These are phyloP conservation scores for Aegilops umbellulata DNA, from an alignment of 176 grass and related monocot species.

Conservation along the genomic window DNA sequence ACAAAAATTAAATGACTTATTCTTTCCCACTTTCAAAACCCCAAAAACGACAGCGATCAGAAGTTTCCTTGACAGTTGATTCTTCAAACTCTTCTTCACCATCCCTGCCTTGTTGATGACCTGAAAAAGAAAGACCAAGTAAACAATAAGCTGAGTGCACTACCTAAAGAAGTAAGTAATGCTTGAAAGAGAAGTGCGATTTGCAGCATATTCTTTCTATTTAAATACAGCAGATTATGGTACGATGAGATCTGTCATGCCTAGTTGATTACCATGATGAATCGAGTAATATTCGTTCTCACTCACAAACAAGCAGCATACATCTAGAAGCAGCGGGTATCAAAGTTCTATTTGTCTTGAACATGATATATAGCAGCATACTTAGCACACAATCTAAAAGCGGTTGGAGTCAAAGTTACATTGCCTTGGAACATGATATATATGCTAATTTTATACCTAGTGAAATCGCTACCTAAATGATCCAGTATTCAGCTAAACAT, in stretches of 20 bases:
- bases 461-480: not conserved
- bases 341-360: not conserved
- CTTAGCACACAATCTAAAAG: not conserved
- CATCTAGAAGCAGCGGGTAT: not conserved
- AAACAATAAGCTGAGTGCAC: not conserved
- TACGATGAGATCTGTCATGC: not conserved
- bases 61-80: slow-evolving; percentile 26
- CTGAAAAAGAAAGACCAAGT: slow-evolving; percentile 35
- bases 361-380: not conserved
- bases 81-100: slow-evolving; percentile 41
- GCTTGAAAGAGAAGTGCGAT: not conserved
- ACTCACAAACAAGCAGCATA: not conserved
- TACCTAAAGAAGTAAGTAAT: not conserved
- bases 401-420: not conserved
- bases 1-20: slow-evolving; percentile 60
- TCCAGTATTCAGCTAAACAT: slow-evolving; percentile 9
- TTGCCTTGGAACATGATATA: not conserved
- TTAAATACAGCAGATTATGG: not conserved
- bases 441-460: not conserved
- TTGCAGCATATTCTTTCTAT: not conserved
- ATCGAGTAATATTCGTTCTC: not conserved
- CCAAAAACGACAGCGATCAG: slow-evolving; percentile 9
- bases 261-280: not conserved
- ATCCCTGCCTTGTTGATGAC: slow-evolving; percentile 52
- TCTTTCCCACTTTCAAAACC: slow-evolving; percentile 48